phyloP scores from a whole-genome alignment of 2,329 filamentous ascomycete genomes.

The Alternaria sp. region DNA sequence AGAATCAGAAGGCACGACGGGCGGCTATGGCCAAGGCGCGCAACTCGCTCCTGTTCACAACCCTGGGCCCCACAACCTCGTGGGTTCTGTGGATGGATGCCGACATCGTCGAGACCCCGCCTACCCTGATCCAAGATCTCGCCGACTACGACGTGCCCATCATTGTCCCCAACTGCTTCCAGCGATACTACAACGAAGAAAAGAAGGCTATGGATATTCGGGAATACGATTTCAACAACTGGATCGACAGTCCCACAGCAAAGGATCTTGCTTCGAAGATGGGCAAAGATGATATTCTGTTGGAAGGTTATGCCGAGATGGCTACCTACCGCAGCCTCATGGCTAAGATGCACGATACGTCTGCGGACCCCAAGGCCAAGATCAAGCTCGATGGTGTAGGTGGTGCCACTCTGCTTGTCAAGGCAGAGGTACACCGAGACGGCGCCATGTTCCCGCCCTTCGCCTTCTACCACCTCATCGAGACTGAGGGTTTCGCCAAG shows the following conservation, averaged over 20 bases:
- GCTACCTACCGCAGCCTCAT: constrained; percentile 91
- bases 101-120: constrained; percentile 89
- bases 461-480: constrained; percentile 93
- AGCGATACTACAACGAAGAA: constrained; percentile 76
- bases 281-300: constrained; percentile 88
- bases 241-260: constrained; percentile 87
- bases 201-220: constrained; percentile 76
- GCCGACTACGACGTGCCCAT: constrained; percentile 88
- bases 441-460: constrained; percentile 99
- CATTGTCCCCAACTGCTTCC: constrained; percentile 95
- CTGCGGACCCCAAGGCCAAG: constrained; percentile 64
- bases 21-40: constrained; percentile 92
- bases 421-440: constrained; percentile 95
- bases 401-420: constrained; percentile 89
- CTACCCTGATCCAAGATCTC: constrained; percentile 87
- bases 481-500: constrained; percentile 97
- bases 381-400: constrained; percentile 91
- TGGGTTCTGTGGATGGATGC: constrained; percentile 98
- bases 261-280: constrained; percentile 78
- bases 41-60: constrained; percentile 95
- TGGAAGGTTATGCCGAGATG: constrained; percentile 94
- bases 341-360: constrained; percentile 75
- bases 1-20: constrained; percentile 85
- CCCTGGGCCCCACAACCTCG: constrained; percentile 85
- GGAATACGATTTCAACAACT: constrained; percentile 97